Conservation (phyloP, 208 protist species). For the Leishmania gerbilli region DNA sequence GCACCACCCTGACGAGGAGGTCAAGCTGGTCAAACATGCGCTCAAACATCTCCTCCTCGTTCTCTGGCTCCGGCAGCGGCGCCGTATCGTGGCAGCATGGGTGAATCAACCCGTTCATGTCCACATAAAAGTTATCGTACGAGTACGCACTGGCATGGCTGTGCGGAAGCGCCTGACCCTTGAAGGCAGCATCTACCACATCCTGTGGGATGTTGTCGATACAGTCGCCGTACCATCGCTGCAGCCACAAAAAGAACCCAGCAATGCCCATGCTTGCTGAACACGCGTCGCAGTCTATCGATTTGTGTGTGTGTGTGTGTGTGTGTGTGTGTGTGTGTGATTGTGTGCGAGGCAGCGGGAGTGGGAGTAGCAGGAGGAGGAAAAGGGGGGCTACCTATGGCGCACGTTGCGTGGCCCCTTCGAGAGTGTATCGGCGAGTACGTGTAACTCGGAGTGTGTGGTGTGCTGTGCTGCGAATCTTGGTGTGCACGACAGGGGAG, state of each 20-base stretch:
- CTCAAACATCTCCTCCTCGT: conserved; percentile 92
- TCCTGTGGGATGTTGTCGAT: conserved; percentile 79
- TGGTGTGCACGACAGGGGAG: background rate
- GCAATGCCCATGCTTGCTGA: conserved; percentile 80
- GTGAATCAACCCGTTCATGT: conserved; percentile 99
- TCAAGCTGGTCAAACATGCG: conserved; percentile 98
- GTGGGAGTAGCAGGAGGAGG: background rate
- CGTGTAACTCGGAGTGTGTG: background rate
- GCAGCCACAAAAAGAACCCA: conserved; percentile 90
- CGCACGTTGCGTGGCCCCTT: background rate
- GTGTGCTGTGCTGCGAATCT: background rate
- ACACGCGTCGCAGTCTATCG: background rate
- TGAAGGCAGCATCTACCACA: conserved; percentile 61
- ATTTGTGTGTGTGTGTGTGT: background rate
- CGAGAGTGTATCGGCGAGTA: background rate
- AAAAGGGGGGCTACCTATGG: background rate
- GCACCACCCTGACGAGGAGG: conserved; percentile 96
- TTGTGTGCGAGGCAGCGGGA: background rate
- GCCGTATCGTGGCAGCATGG: conserved; percentile 98
- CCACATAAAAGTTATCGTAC: conserved; percentile 99
- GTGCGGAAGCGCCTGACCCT: conserved; percentile 32
- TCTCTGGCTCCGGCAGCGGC: conserved; percentile 75
- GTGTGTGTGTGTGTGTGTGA: background rate
- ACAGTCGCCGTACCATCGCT: conserved; percentile 82
- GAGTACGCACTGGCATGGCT: conserved; percentile 32